phyloP scores from a whole-genome alignment of 805 yeast genomes.

The Barnettozyma pratensis region DNA sequence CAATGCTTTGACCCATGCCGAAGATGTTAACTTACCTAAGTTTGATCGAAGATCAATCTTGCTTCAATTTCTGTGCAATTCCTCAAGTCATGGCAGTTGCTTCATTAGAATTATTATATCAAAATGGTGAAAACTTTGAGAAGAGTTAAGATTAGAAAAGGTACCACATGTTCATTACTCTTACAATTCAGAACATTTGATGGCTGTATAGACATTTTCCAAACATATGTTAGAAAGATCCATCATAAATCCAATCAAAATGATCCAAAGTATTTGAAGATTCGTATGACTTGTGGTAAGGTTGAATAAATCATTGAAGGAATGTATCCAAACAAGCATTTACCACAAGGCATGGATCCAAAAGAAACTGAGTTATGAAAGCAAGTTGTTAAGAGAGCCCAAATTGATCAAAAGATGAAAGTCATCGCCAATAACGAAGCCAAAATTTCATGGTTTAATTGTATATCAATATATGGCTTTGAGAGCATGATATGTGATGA shows the following conservation, averaged over 20 bases:
- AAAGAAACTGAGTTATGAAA: constrained; percentile 31
- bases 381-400: constrained; percentile 39
- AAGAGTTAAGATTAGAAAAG: constrained; percentile 84
- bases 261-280: constrained; percentile 81
- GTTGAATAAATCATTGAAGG: constrained; percentile 83
- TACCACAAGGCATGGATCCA: constrained; percentile 50
- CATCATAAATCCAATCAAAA: constrained; percentile 73
- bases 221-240: constrained; percentile 64
- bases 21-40: constrained; percentile 75
- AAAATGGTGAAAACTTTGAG: constrained; percentile 69
- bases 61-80: constrained; percentile 90
- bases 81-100: constrained; percentile 99
- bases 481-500: too few species aligned
- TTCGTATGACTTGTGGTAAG: constrained; percentile 83
- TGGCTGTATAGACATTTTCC: constrained; percentile 74
- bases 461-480: too few species aligned
- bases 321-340: constrained; percentile 53
- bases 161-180: constrained; percentile 75
- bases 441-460: too few species aligned
- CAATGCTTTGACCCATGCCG: constrained; percentile 72
- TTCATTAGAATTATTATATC: constrained; percentile 78
- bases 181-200: constrained; percentile 67
- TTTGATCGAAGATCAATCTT: constrained; percentile 70
- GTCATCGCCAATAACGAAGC: constrained; percentile 21
- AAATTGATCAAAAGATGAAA: constrained; percentile 33